Evolutionary conservation across 768 basidiomycete species (phyloP).

Genomic region (Boletus huronensis): DNA sequence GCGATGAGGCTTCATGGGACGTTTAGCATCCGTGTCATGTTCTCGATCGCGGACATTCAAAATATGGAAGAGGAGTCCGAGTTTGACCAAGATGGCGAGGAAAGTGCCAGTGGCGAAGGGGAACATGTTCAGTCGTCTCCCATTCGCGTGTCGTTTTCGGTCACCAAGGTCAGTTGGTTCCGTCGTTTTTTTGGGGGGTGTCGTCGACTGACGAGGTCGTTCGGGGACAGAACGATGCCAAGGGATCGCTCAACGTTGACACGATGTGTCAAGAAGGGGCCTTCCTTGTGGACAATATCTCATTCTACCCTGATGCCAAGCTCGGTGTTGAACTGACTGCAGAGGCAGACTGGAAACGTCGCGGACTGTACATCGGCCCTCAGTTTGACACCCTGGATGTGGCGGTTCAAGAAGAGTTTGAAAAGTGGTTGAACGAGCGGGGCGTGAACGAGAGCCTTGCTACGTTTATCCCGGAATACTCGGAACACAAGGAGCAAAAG

Average conservation of each 20-base stretch:
- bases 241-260: constrained; percentile 76
- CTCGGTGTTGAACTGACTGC: constrained; percentile 74
- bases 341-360: constrained; percentile 91
- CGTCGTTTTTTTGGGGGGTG: not conserved
- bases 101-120: constrained; percentile 28
- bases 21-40: constrained; percentile 80
- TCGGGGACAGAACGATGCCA: constrained; percentile 40
- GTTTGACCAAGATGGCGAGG: constrained; percentile 40
- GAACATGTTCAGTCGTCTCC: constrained; percentile 49
- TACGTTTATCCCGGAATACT: constrained; percentile 84
- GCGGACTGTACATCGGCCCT: constrained; percentile 90
- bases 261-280: constrained; percentile 73
- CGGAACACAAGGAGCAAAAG: constrained; percentile 90
- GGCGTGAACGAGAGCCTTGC: constrained; percentile 83
- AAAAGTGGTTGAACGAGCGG: constrained; percentile 84
- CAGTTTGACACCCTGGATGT: constrained; percentile 91
- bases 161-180: constrained; percentile 66
- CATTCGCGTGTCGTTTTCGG: constrained; percentile 73
- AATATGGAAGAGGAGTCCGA: constrained; percentile 38
- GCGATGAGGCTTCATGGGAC: not conserved
- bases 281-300: constrained; percentile 86
- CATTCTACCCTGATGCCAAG: constrained; percentile 73
- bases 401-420: constrained; percentile 86
- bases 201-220: not conserved
- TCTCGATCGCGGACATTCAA: constrained; percentile 89